Base-by-base conservation (phyloP, 1,284 basidiomycete genomes). In the Taiwanofungus camphoratus region DNA sequence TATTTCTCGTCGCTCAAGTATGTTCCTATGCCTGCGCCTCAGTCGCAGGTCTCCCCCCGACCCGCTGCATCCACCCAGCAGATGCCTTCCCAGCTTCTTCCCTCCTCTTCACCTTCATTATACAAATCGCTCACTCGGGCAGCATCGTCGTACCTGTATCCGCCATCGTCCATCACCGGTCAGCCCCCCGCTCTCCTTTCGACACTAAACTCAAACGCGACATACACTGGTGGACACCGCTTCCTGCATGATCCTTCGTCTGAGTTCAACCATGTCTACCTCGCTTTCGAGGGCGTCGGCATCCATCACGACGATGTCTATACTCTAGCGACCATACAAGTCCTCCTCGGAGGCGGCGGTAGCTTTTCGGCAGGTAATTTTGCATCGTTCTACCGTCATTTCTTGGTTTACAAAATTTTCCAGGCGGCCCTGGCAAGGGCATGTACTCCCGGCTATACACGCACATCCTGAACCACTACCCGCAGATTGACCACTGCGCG, bases 371-470 rank as follows among this genome's bases (percentile, higher is more conserved):
- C 94, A 15, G 91, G 87, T 83, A 55, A 38, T 73, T 58, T 5
- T 24, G 16, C 16, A 18, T 12, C 20, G 2, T 39, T 34, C 37
- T 42, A 8, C 35, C 20, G 44, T 20, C 18, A 36, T 11, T 42
- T 15, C 20, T 42, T 41, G 18, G 35, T 24, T 43, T 39, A 21
- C 46, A 45, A 42, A 38, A 45, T 42, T 41, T 36, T 22, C 15
- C 58, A 77, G 88, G 92, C 52, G 95, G 95, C 2, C 95, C 95
- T 2, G 95, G 95, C 33, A 99, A 99, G 71, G 96, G 95, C 56
- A 98, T 99, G 93, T 98, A 97, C 73, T 93, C 92, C 29, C 86
- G 95, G 15, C 69, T 98, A 41, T 98, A 98, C 71, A 95, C 92
- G n/a, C 87, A 94, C 61, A 92, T 99, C 53, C 81, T 99, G 50